Base-by-base conservation (phyloP, 2,329 filamentous ascomycete species). In the Immersiporthe knoxdaviesiana region DNA sequence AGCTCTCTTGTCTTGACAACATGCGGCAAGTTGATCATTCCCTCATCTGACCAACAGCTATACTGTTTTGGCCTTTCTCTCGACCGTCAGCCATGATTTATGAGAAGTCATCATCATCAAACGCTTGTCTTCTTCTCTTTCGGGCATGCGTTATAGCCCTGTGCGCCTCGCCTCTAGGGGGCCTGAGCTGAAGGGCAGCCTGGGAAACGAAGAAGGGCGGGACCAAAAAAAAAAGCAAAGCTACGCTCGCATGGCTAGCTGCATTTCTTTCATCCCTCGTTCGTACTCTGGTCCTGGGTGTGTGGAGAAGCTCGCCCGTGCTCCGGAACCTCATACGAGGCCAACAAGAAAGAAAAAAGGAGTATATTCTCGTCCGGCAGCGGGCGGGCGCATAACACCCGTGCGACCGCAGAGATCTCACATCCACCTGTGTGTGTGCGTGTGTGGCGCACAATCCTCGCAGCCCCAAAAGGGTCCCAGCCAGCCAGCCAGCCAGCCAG, bases 331-430 rank as follows among this genome's bases (percentile, higher is more conserved):
- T 44, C 21, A 66, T 32, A 35, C 35, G 35, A 35, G 35, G 4
- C 4, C 4, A 35, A 35, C n/a, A n/a, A n/a, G n/a, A n/a, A n/a
- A n/a, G n/a, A n/a, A n/a, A n/a, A n/a, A n/a, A n/a, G n/a, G n/a
- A 35, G 35, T 8, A 8, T 35, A 66, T 70, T 71, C 68, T 71
- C 68, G 70, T 72, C 70, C 56, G 61, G 65, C 63, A 47, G 60
- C 63, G 70, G 70, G 66, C 59, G 37, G 37, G 62, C 50, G 70
- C 70, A 72, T 62, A n/a, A 47, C 44, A 52, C 44, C 52, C 10
- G 66, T 70, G 68, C 67, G 54, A 70, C 70, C 60, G 54, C 59
- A 70, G 47, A 66, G 67, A 68, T 59, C 62, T 70, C 68, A 70
- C 50, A 54, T 65, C 59, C 35, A 35, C 35, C 35, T 35, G n/a